Evolutionary conservation across 2,329 filamentous ascomycete genomes (phyloP).

Genomic region (Sclerotiophoma versabilis): DNA sequence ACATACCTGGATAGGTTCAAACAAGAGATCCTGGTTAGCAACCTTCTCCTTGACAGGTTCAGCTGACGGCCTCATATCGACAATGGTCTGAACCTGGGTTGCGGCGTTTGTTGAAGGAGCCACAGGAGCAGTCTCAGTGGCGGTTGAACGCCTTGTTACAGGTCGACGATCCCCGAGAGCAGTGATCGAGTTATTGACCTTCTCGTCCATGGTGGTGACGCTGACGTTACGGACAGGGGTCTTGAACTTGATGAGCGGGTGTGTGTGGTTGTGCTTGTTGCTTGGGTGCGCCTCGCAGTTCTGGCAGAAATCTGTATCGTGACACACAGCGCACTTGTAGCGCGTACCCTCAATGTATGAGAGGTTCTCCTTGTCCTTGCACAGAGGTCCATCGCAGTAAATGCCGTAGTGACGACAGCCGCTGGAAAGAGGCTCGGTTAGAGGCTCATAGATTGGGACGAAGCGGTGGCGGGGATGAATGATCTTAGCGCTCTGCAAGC

Average conservation of each 20-base stretch:
- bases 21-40: slow-evolving; percentile 48
- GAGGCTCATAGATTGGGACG: slow-evolving; percentile 81
- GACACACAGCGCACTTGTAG: slow-evolving; percentile 97
- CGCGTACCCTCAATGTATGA: slow-evolving; percentile 80
- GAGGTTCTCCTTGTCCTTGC: slow-evolving; percentile 64
- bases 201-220: slow-evolving; percentile 83
- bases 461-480: slow-evolving; percentile 88
- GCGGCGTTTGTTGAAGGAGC: slow-evolving; percentile 60
- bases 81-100: slow-evolving; percentile 70
- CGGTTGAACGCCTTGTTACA: slow-evolving; percentile 53
- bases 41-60: slow-evolving; percentile 53
- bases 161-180: slow-evolving; percentile 74
- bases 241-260: slow-evolving; percentile 96
- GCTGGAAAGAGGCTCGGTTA: slow-evolving; percentile 57
- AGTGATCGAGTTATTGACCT: slow-evolving; percentile 69
- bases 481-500: slow-evolving; percentile 69
- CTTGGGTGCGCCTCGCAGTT: slow-evolving; percentile 87
- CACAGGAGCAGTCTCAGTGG: slow-evolving; percentile 60
- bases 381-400: slow-evolving; percentile 93
- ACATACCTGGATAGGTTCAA: slow-evolving; percentile 30
- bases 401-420: slow-evolving; percentile 77
- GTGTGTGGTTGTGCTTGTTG: slow-evolving; percentile 91
- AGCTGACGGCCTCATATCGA: slow-evolving; percentile 66
- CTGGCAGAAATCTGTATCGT: slow-evolving; percentile 94
- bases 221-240: slow-evolving; percentile 87